Conservation (phyloP, 1,284 basidiomycete genomes). For the Coniferiporia weirii region DNA sequence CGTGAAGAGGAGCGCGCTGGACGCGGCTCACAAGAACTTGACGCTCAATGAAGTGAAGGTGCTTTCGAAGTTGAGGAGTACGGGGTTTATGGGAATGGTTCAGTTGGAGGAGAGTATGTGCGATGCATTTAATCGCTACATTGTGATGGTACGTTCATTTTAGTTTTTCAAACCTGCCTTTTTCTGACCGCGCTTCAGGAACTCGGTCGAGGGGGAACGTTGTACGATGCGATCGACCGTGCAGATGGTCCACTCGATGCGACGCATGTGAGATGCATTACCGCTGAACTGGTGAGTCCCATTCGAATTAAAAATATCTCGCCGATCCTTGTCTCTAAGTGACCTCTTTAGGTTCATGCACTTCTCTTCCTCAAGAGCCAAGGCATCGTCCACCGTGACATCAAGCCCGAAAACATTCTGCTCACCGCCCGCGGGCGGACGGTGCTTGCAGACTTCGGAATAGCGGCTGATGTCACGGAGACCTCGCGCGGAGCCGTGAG, state of each 20-base stretch:
- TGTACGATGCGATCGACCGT: neutral
- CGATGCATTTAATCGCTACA: neutral
- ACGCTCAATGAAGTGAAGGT: neutral
- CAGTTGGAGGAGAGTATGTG: neutral
- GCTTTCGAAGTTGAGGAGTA: neutral
- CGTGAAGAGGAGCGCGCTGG: too few species aligned
- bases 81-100: neutral
- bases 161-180: neutral
- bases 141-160: neutral
- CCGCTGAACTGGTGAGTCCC: neutral
- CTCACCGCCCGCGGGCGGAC: constrained; percentile 41
- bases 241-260: neutral
- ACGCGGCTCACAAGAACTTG: too few species aligned
- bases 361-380: neutral
- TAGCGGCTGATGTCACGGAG: constrained; percentile 36
- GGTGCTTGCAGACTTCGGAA: constrained; percentile 62
- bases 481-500: neutral
- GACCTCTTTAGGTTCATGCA: neutral
- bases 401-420: constrained; percentile 62
- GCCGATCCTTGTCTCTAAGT: neutral
- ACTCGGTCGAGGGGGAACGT: neutral
- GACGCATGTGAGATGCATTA: neutral
- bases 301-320: neutral
- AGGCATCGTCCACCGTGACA: constrained; percentile 63
- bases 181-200: neutral